Conservation (phyloP, 495 filamentous ascomycete genomes). For the Clavariopsis aquatica region DNA sequence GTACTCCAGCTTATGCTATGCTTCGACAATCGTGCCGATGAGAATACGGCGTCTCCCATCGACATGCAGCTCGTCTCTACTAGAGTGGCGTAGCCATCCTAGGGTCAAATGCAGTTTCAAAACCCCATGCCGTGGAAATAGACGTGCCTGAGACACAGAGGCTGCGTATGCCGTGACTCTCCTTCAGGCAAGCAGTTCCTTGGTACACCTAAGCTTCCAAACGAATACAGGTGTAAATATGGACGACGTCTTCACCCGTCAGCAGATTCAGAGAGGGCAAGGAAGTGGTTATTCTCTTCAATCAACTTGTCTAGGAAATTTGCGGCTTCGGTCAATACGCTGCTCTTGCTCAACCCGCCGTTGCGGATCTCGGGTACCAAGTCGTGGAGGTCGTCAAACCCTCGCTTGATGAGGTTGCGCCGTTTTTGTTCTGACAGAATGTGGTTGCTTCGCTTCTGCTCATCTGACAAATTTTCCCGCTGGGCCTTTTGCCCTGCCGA, state of each 20-base stretch:
- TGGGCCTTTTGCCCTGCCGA: conserved; percentile 49
- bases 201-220: too few relatives aligned
- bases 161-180: background rate
- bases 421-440: conserved; percentile 88
- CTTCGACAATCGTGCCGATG: background rate
- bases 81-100: background rate
- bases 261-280: background rate
- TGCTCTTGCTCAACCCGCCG: conserved; percentile 76
- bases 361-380: conserved; percentile 69
- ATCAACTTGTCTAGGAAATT: conserved; percentile 74
- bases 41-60: too few relatives aligned
- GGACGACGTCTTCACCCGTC: background rate
- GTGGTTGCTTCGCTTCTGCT: conserved; percentile 84
- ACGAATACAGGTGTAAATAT: too few relatives aligned
- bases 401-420: conserved; percentile 72
- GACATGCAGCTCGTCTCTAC: background rate
- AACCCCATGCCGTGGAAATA: too few relatives aligned
- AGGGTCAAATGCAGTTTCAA: too few relatives aligned
- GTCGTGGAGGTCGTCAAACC: conserved; percentile 69
- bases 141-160: background rate
- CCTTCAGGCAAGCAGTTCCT: background rate
- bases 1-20: background rate
- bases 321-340: conserved; percentile 68
- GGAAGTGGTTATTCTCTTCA: conserved; percentile 26
- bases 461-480: conserved; percentile 77